Base-by-base conservation (phyloP, 176 grass and related monocot genomes). In the Oropetium thomaeum region DNA sequence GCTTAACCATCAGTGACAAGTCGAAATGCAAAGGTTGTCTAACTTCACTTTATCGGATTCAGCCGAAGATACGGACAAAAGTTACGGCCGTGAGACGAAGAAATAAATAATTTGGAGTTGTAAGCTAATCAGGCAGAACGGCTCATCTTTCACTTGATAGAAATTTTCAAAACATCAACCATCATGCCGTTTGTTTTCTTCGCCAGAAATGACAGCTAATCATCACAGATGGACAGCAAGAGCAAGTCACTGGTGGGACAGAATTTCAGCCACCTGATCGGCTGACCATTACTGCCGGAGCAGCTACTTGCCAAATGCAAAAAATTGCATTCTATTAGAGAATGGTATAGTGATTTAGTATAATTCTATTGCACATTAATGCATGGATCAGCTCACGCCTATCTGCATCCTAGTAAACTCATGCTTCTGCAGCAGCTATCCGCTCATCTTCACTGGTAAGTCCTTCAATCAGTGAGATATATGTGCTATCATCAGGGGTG, bases 381-480 rank as follows among this genome's bases (percentile, higher is more conserved):
- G 11, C 11, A 67, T 10, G 31, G 51, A 67, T 44, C 3, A 33
- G 7, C 19, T 59, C 40, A 25, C 48, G 42, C 25, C 7, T 49
- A 28, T 31, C 11, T 34, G 15, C 26, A 68, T 68, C 52, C 37
- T 59, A 69, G 37, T 35, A 69, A 59, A 28, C 3, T 59, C 52
- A 69, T 69, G 38, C 37, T 59, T 45, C 23, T 45, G 52, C 65
- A 3, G 27, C 77, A 48, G 65, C 39, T 41, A 37, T 43, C 23
- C 62, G 62, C 15, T 82, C 71, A 10, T 82, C 49, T 66, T 75
- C 61, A 58, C 60, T 81, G 17, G 77, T 66, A 71, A 89, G 77
- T 22, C 78, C 78, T 38, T 86, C 79, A 19, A 93, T 84, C 70
- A 93, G 83, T 0, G 87, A 78, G 60, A 93, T 93, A 59, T 93